A percentile compares a stretch with the other conserved stretches of the same genome.
These are phyloP conservation scores for Hortiboletus flavorubellus DNA, from an alignment of 768 basidiomycete genomes.

Conservation along the genomic window DNA sequence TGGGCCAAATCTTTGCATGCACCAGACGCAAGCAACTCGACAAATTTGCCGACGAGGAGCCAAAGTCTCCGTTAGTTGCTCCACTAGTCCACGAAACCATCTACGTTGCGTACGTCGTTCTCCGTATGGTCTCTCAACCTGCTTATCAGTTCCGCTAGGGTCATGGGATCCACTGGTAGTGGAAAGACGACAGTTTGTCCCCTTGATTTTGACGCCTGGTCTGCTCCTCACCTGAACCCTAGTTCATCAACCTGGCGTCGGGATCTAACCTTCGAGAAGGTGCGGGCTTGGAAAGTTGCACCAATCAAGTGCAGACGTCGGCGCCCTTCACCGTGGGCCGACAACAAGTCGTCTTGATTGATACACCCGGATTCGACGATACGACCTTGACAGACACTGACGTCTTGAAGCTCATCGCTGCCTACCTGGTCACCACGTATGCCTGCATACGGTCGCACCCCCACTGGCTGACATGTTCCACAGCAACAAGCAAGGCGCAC, in stretches of 20 bases:
- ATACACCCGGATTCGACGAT: constrained; percentile 65
- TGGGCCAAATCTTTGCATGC: constrained; percentile 30
- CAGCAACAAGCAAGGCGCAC: constrained; percentile 35
- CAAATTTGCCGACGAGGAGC: constrained; percentile 25
- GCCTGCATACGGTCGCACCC: background rate
- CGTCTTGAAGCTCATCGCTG: constrained; percentile 50
- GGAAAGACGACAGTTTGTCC: constrained; percentile 34
- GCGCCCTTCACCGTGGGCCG: constrained; percentile 27
- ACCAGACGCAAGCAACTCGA: constrained; percentile 25
- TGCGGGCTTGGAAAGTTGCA: constrained; percentile 35
- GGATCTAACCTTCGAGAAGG: constrained; percentile 33
- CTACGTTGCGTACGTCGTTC: constrained; percentile 26
- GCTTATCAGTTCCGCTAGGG: constrained; percentile 30
- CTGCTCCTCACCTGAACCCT: constrained; percentile 1
- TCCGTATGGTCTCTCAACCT: background rate
- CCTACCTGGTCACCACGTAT: constrained; percentile 32
- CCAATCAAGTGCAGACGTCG: constrained; percentile 32
- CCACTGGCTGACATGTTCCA: constrained; percentile 11
- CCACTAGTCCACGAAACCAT: constrained; percentile 24
- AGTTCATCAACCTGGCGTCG: constrained; percentile 39
- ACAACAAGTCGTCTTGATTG: constrained; percentile 46
- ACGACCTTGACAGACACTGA: constrained; percentile 47
- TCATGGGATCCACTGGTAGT: constrained; percentile 36
- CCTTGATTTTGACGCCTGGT: background rate
- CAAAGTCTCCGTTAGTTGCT: constrained; percentile 16